Evolutionary conservation across 495 filamentous ascomycete genomes (phyloP), one percentile per base, ranked within the genome.

Genomic region (Cercophora sp.): DNA sequence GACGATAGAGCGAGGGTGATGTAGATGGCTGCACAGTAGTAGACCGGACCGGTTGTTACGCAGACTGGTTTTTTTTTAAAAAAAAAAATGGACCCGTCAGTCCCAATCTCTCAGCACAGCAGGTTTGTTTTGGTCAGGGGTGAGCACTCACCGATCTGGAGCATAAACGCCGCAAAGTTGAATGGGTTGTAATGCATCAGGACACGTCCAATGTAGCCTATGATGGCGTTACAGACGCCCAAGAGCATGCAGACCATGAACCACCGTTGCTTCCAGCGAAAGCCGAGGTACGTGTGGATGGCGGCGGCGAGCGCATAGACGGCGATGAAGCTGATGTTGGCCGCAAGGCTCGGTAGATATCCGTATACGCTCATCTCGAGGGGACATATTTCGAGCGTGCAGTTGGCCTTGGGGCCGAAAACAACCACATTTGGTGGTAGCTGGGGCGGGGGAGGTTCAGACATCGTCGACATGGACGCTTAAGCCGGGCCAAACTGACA

Each of bases 141-240:
- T 16, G 10, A 24, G 47, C 13, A 60, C 71, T 43, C 27, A 59
- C 64, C 54, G 31, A 77, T 76, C 51, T 79, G 67, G 2, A 75
- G 56, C 41, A 73, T 56, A 47, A 79, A 79, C 1, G 55, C 71
- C 0, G 22, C 29, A 51, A 72, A 73, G 22, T 22, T 54, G 47
- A 70, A 79, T 1, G 70, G 70, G 48, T 78, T 71, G 24, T 69
- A 26, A 44, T 70, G 60, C 55, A 78, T 22, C 32, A 73, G 48
- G 8, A 78, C 53, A 1, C 76, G 61, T 0, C 70, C 76, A 5
- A 52, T 60, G 41, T 79, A 79, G 5, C 75, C 76, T 34, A 72
- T 58, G 29, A 76, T 62, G 54, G 62, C 66, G 36, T 47, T 58
- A 8, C 60, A 24, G n/a, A 51, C 51, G 5, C 68, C 70, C 2